A percentile compares a stretch with the other conserved stretches of the same genome.
These are phyloP conservation scores for Citrus medica DNA, from an alignment of 345 rosid species.

Conservation along the genomic window DNA sequence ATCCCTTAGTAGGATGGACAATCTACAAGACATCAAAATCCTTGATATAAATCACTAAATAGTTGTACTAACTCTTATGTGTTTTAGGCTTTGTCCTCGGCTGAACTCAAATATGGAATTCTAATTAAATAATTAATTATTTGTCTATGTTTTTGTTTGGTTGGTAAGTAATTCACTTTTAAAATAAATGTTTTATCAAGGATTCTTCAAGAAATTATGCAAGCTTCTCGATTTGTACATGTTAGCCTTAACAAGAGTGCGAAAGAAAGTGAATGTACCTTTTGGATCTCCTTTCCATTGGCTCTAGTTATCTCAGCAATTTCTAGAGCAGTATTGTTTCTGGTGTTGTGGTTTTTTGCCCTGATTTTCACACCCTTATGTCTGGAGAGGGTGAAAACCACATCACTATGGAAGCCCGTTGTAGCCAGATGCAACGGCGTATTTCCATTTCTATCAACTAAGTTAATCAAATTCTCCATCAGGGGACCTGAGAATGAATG, in stretches of 20 bases:
- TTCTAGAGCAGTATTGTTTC: background rate
- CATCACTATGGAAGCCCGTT: background rate
- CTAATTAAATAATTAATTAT: no score
- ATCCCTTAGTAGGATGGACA: no score
- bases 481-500: background rate
- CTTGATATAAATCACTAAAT: no score
- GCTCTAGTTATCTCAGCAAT: background rate
- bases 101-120: no score
- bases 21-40: no score
- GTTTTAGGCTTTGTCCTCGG: no score
- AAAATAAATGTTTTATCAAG: background rate
- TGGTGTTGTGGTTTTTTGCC: background rate
- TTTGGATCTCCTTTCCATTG: background rate
- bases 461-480: slow-evolving; percentile 6
- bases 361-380: background rate
- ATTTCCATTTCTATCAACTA: background rate
- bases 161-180: background rate
- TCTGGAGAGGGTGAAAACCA: background rate
- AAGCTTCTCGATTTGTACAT: background rate
- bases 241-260: no score
- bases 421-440: slow-evolving; percentile 1
- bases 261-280: background rate
- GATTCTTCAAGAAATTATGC: background rate
- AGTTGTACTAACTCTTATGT: no score
- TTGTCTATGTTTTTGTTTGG: background rate